Base-by-base conservation (phyloP, 176 grass and related monocot genomes). In the Bromus sterilis region DNA sequence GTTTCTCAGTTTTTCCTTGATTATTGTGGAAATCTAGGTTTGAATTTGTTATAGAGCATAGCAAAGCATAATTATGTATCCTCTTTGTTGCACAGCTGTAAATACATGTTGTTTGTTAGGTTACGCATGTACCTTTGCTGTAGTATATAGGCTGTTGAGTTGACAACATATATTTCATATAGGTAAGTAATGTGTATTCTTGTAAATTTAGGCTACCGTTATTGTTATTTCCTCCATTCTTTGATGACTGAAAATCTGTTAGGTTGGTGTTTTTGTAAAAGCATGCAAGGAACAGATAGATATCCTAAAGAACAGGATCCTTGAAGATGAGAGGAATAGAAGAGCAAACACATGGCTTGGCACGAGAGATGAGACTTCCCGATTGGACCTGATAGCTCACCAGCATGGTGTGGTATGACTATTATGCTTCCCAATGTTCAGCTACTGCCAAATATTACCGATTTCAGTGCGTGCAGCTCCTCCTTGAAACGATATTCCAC, bases 281-380 rank as follows among this genome's bases (percentile, higher is more conserved):
- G 81, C 80, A 46, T 99, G 96, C 96, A 95, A 93, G 87, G 96
- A 99, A 40, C 93, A 99, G 51, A 99, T 99, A 73, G 89, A 99
- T 93, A 91, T 99, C 24, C 80, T 95, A 36, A 90, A 99, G 89
- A 93, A 88, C 58, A 99, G 85, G 86, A 99, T 99, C 77, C 55
- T 83, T 31, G 93, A 90, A 86, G 80, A 90, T 85, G 83, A 92
- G 51, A 86, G 84, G 61, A 91, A 70, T 55, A 73, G 82, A 85
- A 86, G 63, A 56, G 37, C 79, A 53, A 95, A 89, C 60, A 85
- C 89, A 77, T 95, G 92, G 95, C 90, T 93, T 82, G 81, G 79
- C 55, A 56, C 82, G 43, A 87, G 82, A 21, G 87, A 91, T 80
- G 80, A 91, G 78, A 90, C 24, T 80, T 91, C 89, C 80, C 82